Base-by-base conservation (phyloP, 2,329 filamentous ascomycete genomes). In the Fusarium pseudonygamai region DNA sequence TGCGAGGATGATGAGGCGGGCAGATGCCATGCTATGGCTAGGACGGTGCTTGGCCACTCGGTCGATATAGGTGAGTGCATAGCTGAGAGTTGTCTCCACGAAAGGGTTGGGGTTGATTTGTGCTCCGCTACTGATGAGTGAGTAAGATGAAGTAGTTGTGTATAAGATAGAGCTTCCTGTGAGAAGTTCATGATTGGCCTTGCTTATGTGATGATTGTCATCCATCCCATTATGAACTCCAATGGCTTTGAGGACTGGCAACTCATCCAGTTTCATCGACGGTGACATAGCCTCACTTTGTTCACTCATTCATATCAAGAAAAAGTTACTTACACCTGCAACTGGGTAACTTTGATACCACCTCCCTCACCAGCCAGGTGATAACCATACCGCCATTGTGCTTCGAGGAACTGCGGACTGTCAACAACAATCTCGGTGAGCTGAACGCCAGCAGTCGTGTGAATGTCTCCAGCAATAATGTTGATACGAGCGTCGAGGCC, bases 361-460 rank as follows among this genome's bases (percentile, higher is more conserved):
- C 93, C 93, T 67, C 91, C 89, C 49, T 91, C 86, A n/a, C 88
- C 88, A 49, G 89, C 88, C 67, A 92, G 85, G 72, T 92, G 89
- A 80, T 96, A 93, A 22, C 92, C 90, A 84, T 98, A 98, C 69
- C 93, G 90, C 96, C 96, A 99, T 75, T 92, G 87, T 7, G 95
- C 95, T 75, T 93, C 91, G 47, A 90, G 84, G 81, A 99, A 99
- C 84, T 99, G 96, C 56, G 96, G 96, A 78, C 95, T 97, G 75
- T 91, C 90, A 59, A 99, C 96, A 60, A 95, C 89, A 78, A 98
- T 93, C 81, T 94, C 93, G 67, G 84, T 87, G 66, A 90, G 81
- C 78, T 90, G 85, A 42, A 94, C 90, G 28, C 91, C 92, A 43
- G 88, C 85, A 71, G 87, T 90, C 22, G 89, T 88, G 73, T 83